phyloP scores from a whole-genome alignment of 495 filamentous ascomycete genomes.

The Lindgomyces ingoldianus region DNA sequence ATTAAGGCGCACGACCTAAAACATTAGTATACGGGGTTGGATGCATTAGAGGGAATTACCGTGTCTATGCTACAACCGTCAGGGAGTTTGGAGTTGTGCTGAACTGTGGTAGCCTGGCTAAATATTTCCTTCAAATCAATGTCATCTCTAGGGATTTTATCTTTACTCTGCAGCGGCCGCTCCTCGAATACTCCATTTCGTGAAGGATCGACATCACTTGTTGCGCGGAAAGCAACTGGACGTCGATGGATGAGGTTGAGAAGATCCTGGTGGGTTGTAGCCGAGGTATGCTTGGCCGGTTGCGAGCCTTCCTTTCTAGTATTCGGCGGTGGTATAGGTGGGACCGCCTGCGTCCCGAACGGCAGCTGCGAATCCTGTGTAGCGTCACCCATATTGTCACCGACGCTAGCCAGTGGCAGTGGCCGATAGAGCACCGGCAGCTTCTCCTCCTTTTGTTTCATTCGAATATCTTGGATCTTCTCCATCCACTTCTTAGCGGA shows the following conservation, averaged over 20 bases:
- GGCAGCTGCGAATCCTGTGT: constrained; percentile 10
- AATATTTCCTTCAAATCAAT: no score
- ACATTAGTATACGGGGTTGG: no score
- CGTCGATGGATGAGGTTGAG: background rate
- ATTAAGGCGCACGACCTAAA: no score
- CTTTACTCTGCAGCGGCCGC: no score
- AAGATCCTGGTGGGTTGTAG: background rate
- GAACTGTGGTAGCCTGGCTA: no score
- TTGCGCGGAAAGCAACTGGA: background rate
- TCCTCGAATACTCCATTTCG: no score
- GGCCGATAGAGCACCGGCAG: background rate
- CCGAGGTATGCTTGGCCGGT: background rate
- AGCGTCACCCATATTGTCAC: background rate
- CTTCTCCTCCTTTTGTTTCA: background rate
- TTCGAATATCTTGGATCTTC: background rate
- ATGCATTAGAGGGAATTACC: no score
- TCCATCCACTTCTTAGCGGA: background rate
- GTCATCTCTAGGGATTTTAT: no score
- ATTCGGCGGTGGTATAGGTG: no score
- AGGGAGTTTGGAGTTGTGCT: no score
- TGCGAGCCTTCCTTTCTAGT: background rate
- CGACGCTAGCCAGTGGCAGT: background rate
- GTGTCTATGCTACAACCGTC: no score
- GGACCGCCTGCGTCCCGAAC: constrained; percentile 20
- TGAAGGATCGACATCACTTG: background rate